Conservation (phyloP, 2,329 filamentous ascomycete genomes). For the Xenoacremonium recifei region DNA sequence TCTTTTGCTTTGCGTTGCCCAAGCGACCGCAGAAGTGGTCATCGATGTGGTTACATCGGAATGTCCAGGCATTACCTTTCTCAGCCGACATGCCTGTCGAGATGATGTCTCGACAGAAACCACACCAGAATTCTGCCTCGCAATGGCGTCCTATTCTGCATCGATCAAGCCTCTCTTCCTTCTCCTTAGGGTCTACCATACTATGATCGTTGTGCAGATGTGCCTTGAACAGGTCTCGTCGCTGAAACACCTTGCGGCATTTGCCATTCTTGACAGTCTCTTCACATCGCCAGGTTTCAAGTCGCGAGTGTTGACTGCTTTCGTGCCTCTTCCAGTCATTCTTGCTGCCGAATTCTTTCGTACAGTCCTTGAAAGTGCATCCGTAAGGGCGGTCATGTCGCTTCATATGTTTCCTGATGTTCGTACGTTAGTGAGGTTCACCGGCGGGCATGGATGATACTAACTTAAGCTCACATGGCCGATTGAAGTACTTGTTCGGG, state of each 20-base stretch:
- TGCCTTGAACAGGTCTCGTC: conserved; percentile 55
- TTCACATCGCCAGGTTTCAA: conserved; percentile 71
- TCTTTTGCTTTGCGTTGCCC: conserved; percentile 36
- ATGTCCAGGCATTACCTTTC: conserved; percentile 51
- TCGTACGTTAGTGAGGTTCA: conserved; percentile 19
- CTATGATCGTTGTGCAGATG: conserved; percentile 59
- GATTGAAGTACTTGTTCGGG: conserved; percentile 41
- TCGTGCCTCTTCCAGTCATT: conserved; percentile 95
- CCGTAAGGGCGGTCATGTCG: conserved; percentile 79
- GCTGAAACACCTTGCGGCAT: conserved; percentile 61
- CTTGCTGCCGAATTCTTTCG: conserved; percentile 82
- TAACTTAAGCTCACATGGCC: conserved; percentile 59
- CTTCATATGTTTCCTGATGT: conserved; percentile 74
- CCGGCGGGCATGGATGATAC: conserved; percentile 14
- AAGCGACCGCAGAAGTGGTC: conserved; percentile 61
- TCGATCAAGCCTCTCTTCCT: conserved; percentile 46
- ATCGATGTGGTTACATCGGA: conserved; percentile 71
- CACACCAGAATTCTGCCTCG: conserved; percentile 77
- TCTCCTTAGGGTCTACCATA: conserved; percentile 24
- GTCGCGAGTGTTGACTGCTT: conserved; percentile 70
- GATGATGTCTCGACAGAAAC: conserved; percentile 67
- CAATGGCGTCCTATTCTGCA: conserved; percentile 64
- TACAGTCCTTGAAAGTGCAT: conserved; percentile 71
- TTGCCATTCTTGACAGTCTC: conserved; percentile 25
- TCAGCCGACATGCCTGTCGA: conserved; percentile 40